Evolutionary conservation across 805 yeast species (phyloP).

Genomic region (Pichia paraexigua): DNA sequence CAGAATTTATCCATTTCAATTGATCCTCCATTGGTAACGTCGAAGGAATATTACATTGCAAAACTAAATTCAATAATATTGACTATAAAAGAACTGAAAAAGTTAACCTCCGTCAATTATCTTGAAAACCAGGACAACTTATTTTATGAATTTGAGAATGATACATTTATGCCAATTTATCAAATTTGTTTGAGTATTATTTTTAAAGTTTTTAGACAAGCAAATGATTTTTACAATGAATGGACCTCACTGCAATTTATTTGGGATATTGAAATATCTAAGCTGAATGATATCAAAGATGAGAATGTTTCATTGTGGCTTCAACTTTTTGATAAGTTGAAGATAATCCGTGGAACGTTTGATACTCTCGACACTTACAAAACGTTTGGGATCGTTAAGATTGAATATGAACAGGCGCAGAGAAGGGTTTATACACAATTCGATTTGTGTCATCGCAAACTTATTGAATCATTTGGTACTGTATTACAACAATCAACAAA

Average conservation of each 20-base stretch:
- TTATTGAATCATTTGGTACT: slow-evolving; percentile 34
- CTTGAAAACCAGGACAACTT: neutral
- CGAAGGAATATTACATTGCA: slow-evolving; percentile 28
- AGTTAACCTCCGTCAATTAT: slow-evolving; percentile 18
- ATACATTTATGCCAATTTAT: slow-evolving; percentile 13
- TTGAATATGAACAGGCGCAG: slow-evolving; percentile 49
- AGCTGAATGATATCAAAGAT: slow-evolving; percentile 30
- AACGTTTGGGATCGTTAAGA: slow-evolving; percentile 32
- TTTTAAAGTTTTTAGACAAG: neutral
- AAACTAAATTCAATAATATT: slow-evolving; percentile 19
- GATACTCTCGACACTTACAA: slow-evolving; percentile 39
- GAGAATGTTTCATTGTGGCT: slow-evolving; percentile 41
- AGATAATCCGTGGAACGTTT: slow-evolving; percentile 36
- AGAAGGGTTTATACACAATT: slow-evolving; percentile 39
- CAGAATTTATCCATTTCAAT: slow-evolving; percentile 32
- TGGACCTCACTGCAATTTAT: slow-evolving; percentile 54
- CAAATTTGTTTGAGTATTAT: neutral
- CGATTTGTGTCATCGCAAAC: slow-evolving; percentile 48
- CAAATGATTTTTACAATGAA: neutral
- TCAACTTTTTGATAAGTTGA: slow-evolving; percentile 34
- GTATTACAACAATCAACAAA: slow-evolving; percentile 28
- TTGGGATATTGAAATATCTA: slow-evolving; percentile 47
- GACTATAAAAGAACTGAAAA: slow-evolving; percentile 22
- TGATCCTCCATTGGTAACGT: slow-evolving; percentile 32
- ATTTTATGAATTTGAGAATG: neutral